These are phyloP conservation scores for Tulasnella sp. DNA, from an alignment of 768 basidiomycete species.

Conservation along the genomic window DNA sequence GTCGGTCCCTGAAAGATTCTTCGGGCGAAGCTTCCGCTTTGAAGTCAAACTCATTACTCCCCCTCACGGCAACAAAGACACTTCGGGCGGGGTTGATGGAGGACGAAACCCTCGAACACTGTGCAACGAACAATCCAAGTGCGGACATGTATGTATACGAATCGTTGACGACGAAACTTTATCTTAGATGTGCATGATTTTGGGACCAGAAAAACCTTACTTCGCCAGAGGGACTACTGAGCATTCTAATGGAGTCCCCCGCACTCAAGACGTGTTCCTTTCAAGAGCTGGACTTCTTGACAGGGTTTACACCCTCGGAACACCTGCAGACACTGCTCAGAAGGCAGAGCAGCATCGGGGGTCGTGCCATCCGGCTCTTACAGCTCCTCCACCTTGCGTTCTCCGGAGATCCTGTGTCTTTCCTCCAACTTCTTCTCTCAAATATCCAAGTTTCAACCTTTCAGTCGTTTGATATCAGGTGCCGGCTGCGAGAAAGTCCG, in stretches of 20 bases:
- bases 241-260: background rate
- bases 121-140: background rate
- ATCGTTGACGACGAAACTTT: background rate
- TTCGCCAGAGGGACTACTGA: background rate
- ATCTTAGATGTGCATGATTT: background rate
- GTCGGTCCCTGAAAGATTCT: too few relatives aligned
- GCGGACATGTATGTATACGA: background rate
- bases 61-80: background rate
- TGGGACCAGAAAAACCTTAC: background rate
- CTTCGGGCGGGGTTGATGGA: too few relatives aligned
- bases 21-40: too few relatives aligned
- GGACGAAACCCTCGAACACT: background rate
- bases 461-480: background rate
- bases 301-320: background rate
- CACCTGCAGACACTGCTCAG: background rate
- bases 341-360: background rate
- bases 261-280: background rate
- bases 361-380: background rate
- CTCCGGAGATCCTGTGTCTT: background rate
- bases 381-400: background rate
- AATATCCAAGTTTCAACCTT: background rate
- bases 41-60: background rate
- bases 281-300: background rate
- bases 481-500: background rate
- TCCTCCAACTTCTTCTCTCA: background rate